Base-by-base conservation (phyloP, 352 stramenopile genomes). In the Aphanomyces invadans region DNA sequence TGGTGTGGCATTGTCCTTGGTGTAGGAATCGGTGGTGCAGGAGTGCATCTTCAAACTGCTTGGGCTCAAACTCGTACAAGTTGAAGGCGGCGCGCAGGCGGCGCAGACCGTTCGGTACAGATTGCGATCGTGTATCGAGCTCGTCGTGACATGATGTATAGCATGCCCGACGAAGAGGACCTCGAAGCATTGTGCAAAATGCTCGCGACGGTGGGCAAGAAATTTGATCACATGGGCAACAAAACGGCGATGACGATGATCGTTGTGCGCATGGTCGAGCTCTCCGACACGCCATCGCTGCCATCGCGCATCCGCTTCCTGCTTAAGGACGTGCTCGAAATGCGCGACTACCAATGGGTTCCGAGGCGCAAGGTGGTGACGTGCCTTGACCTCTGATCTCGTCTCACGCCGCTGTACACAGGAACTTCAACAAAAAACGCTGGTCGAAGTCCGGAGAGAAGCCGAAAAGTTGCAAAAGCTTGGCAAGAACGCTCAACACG, bases 101-200 rank as follows among this genome's bases (percentile, higher is more conserved):
- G 81, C 79, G 15, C 78, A 92, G 71, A 77, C 83, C 25, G 71
- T 88, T 31, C 82, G 86, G 19, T 87, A 48, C 29, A 10, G 3
- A 28, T 23, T 42, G 36, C 36, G 15, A 42, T 42, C n/a, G n/a
- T n/a, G n/a, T n/a, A n/a, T n/a, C n/a, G n/a, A n/a, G n/a, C n/a
- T n/a, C n/a, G n/a, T 29, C 21, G 10, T 51, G 5, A 17, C 9
- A 25, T 28, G 52, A 11, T 25, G 28, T 23, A 25, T 56, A 67
- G 63, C 2, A 65, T 90, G 57, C 85, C 85, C 15, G 87, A 93
- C 19, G 83, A 95, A 71, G 74, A 90, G 66, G 83, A 94, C 38
- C 57, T 94, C 42, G 87, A 95, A 65, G 85, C 87, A 17, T 71
- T 95, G 31, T 95, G 87, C 75, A 93, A 94, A 69, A 84, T 95